Conservation (phyloP, 805 yeast species). For the Hanseniaspora mollemarum region DNA sequence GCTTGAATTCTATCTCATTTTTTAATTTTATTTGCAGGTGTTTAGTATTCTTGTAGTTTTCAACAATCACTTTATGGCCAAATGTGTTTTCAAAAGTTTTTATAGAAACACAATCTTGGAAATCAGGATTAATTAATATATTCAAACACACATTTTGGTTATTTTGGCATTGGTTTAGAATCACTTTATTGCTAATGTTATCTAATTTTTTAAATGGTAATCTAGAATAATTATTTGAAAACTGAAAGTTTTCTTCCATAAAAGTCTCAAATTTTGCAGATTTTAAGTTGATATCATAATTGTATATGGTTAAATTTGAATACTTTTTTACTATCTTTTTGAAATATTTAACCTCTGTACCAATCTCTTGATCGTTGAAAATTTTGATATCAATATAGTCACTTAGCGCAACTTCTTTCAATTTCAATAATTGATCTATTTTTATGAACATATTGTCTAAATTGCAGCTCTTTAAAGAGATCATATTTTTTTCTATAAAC, state of each 20-base stretch:
- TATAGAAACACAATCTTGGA: slow-evolving; percentile 5
- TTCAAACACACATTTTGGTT: neutral
- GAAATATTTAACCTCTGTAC: neutral
- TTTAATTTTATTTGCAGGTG: slow-evolving; percentile 2
- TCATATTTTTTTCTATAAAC: neutral
- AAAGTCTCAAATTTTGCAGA: neutral
- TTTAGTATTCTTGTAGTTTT: slow-evolving; percentile 2
- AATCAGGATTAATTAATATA: neutral
- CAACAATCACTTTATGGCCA: slow-evolving; percentile 16
- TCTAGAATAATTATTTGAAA: slow-evolving; percentile 4
- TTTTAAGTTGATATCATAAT: neutral
- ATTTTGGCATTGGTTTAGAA: neutral
- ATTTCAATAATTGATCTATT: neutral
- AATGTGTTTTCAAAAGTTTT: slow-evolving; percentile 12
- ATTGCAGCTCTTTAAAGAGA: neutral
- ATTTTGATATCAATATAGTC: neutral
- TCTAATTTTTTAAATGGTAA: neutral
- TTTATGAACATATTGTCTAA: slow-evolving; percentile 4
- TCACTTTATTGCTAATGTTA: neutral
- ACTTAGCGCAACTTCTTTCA: slow-evolving; percentile 11
- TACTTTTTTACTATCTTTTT: neutral
- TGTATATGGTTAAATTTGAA: neutral
- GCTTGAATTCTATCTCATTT: slow-evolving; percentile 2
- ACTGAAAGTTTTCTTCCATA: slow-evolving; percentile 6
- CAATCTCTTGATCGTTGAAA: slow-evolving; percentile 6